Base-by-base conservation (phyloP, 345 rosid species). In the Sonneratia alba region DNA sequence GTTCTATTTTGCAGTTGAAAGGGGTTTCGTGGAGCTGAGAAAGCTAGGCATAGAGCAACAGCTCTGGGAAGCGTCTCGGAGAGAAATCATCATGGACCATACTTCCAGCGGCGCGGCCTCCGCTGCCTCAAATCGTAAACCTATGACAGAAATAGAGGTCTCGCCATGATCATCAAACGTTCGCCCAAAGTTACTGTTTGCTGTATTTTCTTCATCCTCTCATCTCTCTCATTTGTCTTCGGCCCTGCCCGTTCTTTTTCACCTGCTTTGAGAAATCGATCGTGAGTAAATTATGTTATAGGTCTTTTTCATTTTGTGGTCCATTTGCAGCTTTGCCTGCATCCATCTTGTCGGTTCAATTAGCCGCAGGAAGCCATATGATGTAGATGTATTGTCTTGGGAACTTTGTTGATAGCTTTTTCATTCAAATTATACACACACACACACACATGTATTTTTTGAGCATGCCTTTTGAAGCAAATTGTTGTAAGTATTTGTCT, bases 51-150 rank as follows among this genome's bases (percentile, higher is more conserved):
- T 92, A 55, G 99, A 90, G 81, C 92, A 84, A 77, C 75, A 88
- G 43, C 85, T 95, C 34, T 95, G 99, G 99, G 99, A 95, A 83
- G 96, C 93, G 38, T 89, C 97, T 68, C 87, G 91, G 69, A 83
- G 70, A 75, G 87, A 81, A 76, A 75, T 74, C 19, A 27, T 32
- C 36, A 24, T 7, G 12, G 87, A 87, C 51, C 78, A 69, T 22
- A 81, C 80, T 10, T 34, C 77, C 42, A 66, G 10, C 45, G 45
- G 45, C 2, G 10, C 45, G 10, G 45, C 45, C 45, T 42, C 70
- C 34, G 12, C 76, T 3, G 36, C 24, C 36, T 11, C 70, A 51
- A 66, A 73, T 38, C 69, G 24, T 34, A 78, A 75, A 61, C 69
- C 55, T 51, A 47, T 73, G 32, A 51, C 77, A 69, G 69, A 75